These are phyloP conservation scores for Oryza rufipogon DNA, from an alignment of 176 grass and related monocot genomes.

Conservation along the genomic window DNA sequence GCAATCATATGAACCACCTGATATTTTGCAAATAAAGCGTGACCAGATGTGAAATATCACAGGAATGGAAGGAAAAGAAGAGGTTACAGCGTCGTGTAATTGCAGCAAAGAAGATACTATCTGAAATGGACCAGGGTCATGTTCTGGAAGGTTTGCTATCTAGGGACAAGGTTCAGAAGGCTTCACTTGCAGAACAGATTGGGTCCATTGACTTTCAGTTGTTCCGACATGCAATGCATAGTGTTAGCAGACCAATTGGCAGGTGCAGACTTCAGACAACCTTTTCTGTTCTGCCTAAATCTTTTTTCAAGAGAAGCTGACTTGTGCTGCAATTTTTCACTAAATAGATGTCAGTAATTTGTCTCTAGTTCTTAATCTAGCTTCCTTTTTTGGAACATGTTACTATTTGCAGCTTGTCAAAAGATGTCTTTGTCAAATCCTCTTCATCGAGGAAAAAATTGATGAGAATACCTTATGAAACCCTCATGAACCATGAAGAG, in stretches of 20 bases:
- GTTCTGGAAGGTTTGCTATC: slow-evolving; percentile 77
- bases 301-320: slow-evolving; percentile 19
- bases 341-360: background rate
- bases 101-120: slow-evolving; percentile 78
- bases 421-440: slow-evolving; percentile 39
- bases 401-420: slow-evolving; percentile 61
- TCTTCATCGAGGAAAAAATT: slow-evolving; percentile 52
- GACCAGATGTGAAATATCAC: slow-evolving; percentile 22
- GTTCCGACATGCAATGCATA: slow-evolving; percentile 76
- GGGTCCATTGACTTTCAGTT: slow-evolving; percentile 75
- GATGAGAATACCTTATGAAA: slow-evolving; percentile 56
- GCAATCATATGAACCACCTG: background rate
- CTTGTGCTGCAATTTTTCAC: background rate
- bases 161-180: slow-evolving; percentile 74
- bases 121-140: slow-evolving; percentile 80
- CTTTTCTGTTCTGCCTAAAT: background rate
- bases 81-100: slow-evolving; percentile 63
- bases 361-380: background rate
- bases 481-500: slow-evolving; percentile 45
- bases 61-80: slow-evolving; percentile 97
- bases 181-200: slow-evolving; percentile 77
- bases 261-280: slow-evolving; percentile 41
- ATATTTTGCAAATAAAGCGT: slow-evolving; percentile 36
- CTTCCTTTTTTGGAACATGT: slow-evolving; percentile 42
- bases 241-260: slow-evolving; percentile 52